Conservation (phyloP, 768 basidiomycete species). For the Exsudoporus frostii region DNA sequence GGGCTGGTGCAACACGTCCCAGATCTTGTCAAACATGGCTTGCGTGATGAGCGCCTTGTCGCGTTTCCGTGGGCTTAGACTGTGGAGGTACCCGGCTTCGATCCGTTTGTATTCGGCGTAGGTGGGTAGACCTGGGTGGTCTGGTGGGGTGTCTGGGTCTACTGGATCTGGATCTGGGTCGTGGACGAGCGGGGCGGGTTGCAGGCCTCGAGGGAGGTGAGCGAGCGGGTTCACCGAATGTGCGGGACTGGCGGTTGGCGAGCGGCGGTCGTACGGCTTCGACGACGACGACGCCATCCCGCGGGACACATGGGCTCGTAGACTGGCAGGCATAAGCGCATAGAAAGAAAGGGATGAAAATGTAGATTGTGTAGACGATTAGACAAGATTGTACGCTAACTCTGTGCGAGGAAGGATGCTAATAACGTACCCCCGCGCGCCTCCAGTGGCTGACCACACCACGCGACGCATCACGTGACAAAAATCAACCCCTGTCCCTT, state of each 20-base stretch:
- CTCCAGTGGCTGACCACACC: slow-evolving; percentile 28
- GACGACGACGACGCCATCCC: slow-evolving; percentile 1
- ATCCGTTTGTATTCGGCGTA: slow-evolving; percentile 57
- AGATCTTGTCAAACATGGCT: slow-evolving; percentile 66
- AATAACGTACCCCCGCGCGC: slow-evolving; percentile 10
- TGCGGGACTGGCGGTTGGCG: slow-evolving; percentile 9
- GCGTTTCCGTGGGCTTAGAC: slow-evolving; percentile 54
- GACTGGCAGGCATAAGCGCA: slow-evolving; percentile 20
- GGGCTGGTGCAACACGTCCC: slow-evolving; percentile 60
- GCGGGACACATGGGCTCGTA: slow-evolving; percentile 10
- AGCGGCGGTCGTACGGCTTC: slow-evolving; percentile 23
- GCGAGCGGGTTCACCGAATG: background rate
- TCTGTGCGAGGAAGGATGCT: background rate
- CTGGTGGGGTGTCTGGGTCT: slow-evolving; percentile 4
- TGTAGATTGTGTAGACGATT: slow-evolving; percentile 28
- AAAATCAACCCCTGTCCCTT: slow-evolving; percentile 23
- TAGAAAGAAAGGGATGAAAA: slow-evolving; percentile 11
- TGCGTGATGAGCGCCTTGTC: slow-evolving; percentile 75
- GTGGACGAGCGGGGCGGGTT: slow-evolving; percentile 1
- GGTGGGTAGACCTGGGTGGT: slow-evolving; percentile 55
- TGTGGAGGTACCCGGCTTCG: slow-evolving; percentile 54
- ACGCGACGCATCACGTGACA: slow-evolving; percentile 28
- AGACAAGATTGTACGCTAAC: slow-evolving; percentile 15
- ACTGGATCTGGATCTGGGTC: background rate
- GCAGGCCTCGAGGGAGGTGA: background rate